Evolutionary conservation across 441 rosid genomes (phyloP).

Genomic region (Populus hybrid): DNA sequence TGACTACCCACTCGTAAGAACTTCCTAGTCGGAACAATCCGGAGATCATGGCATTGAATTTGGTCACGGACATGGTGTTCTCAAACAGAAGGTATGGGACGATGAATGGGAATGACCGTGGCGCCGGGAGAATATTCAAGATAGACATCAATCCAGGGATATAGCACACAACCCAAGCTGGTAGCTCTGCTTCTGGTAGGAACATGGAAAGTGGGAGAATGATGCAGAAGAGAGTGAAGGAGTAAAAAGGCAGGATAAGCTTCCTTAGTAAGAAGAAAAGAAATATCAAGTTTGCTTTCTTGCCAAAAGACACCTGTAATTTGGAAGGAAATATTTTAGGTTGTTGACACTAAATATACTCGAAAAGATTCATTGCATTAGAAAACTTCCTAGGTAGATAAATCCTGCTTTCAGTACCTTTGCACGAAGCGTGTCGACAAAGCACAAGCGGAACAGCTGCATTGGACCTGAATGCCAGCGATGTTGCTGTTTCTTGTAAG

Average conservation of each 20-base stretch:
- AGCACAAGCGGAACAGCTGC: conserved; percentile 89
- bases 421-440: conserved; percentile 69
- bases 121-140: conserved; percentile 79
- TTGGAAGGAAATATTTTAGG: conserved; percentile 4
- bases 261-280: conserved; percentile 84
- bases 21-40: conserved; percentile 77
- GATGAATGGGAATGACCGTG: conserved; percentile 80
- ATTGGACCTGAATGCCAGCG: conserved; percentile 99
- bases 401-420: conserved; percentile 44
- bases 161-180: conserved; percentile 89
- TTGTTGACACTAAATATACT: not conserved
- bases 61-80: conserved; percentile 96
- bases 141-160: conserved; percentile 81
- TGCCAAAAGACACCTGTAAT: conserved; percentile 59
- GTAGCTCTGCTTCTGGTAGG: conserved; percentile 83
- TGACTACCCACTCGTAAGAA: conserved; percentile 90
- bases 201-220: conserved; percentile 84
- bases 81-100: conserved; percentile 88
- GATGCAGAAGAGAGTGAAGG: conserved; percentile 90
- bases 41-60: conserved; percentile 91
- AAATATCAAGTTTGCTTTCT: conserved; percentile 85
- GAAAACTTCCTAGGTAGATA: not conserved
- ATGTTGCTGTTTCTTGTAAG: conserved; percentile 92
- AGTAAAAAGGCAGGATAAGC: conserved; percentile 88
- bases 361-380: not conserved